Evolutionary conservation across 2,329 filamentous ascomycete genomes (phyloP), one percentile per base, ranked within the genome.

Genomic region (Balansia obtecta): DNA sequence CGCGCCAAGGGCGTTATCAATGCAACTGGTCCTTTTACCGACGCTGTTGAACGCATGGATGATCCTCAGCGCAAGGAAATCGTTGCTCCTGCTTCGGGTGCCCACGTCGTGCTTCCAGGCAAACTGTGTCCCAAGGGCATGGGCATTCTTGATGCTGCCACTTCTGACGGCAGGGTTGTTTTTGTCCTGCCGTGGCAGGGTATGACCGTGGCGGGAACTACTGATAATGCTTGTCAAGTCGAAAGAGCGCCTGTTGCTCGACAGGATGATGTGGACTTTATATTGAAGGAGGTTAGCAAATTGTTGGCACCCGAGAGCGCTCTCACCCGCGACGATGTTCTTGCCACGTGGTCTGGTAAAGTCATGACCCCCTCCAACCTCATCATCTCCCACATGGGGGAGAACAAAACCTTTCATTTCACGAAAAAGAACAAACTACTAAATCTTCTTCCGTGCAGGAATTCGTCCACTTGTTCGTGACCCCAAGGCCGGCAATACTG

Each of bases 141-240:
- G 83, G 86, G 86, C 54, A 73, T 93, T 47, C 86, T 93, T 56
- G 86, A 91, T 58, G 86, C 87, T 2, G 77, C 79, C 40, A 89
- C 87, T 3, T 90, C 86, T 0, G 86, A 93, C 60, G 86, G 86
- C n/a, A 81, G 86, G 61, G 86, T 93, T 55, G 86, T 93, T 59
- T 93, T 93, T 73, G 88, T 93, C 65, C 73, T 93, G 48, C 86
- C 86, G 8, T 93, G 86, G 86, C 84, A 91, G 66, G 86, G 86
- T 49, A 87, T 87, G 71, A 91, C 87, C 7, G 86, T 93, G 54
- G 86, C 87, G 46, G 86, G 86, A 57, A 91, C 86, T 13, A 93
- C 86, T 2, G 86, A 93, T 60, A 82, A 82, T 51, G 81, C 85
- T 3, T 85, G 83, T 50, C 69, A 74, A 16, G 81, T 93, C 56